Base-by-base conservation (phyloP, 371 early-diverging fungal genomes). In the Nematocida sp. region DNA sequence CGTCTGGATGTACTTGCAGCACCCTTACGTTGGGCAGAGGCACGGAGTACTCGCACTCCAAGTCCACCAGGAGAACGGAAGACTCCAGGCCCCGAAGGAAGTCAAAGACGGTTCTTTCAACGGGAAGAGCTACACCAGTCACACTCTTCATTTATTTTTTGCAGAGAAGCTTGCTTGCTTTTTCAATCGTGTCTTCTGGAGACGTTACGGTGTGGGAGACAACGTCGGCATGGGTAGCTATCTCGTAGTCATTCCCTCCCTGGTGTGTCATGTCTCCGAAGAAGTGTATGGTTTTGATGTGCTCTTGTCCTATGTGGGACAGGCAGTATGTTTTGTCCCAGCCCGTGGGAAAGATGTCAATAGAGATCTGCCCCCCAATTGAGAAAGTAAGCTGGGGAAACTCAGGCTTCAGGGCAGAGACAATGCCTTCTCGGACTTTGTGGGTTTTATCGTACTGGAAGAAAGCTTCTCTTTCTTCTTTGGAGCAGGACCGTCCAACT, bases 241-340 rank as follows among this genome's bases (percentile, higher is more conserved):
- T 96, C 85, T 99, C 99, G 83, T 89, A 94, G 85, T 99, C 99
- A 82, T 97, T 99, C 57, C 98, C 99, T 37, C 99, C 99, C 83
- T 87, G 80, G 77, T 88, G 87, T 23, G 95, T 92, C 89, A 95
- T 97, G 85, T 99, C 99, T 54, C 99, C 99, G 86, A 98, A 99
- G 86, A 99, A 99, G 84, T 94, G 91, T 67, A 96, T 89, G 25
- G 80, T 87, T 77, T 87, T 88, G 82, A 99, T 94, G 41, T 86
- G 87, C 79, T 94, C 91, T 41, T 86, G 78, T 78, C 89, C 83
- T 34, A 99, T 78, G 81, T 96, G 96, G 31, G 88, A 85, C 62
- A 99, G 86, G 83, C 97, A 95, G 85, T 92, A 97, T 49, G 95
- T 96, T 88, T 83, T 85, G 46, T 82, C 81, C 99, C 98, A 99